Base-by-base conservation (phyloP, 768 basidiomycete species). In the Tricholoma sp. region DNA sequence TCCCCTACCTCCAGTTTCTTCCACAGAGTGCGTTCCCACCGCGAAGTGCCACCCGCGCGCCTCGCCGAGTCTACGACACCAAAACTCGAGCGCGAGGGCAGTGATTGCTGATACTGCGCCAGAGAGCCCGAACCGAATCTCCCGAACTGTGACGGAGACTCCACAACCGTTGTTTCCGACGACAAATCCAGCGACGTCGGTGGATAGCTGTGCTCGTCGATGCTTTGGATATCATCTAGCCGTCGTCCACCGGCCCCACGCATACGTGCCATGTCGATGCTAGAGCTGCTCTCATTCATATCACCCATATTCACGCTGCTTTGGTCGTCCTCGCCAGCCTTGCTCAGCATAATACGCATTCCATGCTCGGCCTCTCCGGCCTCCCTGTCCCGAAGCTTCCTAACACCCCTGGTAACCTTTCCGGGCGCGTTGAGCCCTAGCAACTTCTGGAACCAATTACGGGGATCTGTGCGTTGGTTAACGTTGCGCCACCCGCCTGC, bases 1-100 rank as follows among this genome's bases (percentile, higher is more conserved):
- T 98, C 96, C n/a, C 96, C 96, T 10, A 98, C 94, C 67, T 97
- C 94, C 44, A 98, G 79, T 77, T 98, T 98, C 79, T 98, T 98
- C 96, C 96, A 98, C 1, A 98, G 74, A 12, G 96, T 98, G 54
- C 96, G 78, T 66, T 98, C 94, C 96, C 96, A 98, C 28, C 80
- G 78, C 2, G 92, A 86, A 3, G 85, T 81, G 0, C 93, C 93
- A 3, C 76, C 76, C 2, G 81, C 72, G 36, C 81, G 83, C 49
- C 83, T 83, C 48, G 74, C 76, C 82, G 86, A 94, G 67, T 96
- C 88, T n/a, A 97, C 75, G 31, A 94, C 92, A 11, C 92, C 90
- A 6, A 79, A 60, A 20, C 79, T 81, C 11, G 81, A 73, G 3
- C 78, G 80, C 13, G 83, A 83, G 54, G 75, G 78, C 29, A 83